Evolutionary conservation across 768 basidiomycete species (phyloP).

Genomic region (Boletus eberwhitei): DNA sequence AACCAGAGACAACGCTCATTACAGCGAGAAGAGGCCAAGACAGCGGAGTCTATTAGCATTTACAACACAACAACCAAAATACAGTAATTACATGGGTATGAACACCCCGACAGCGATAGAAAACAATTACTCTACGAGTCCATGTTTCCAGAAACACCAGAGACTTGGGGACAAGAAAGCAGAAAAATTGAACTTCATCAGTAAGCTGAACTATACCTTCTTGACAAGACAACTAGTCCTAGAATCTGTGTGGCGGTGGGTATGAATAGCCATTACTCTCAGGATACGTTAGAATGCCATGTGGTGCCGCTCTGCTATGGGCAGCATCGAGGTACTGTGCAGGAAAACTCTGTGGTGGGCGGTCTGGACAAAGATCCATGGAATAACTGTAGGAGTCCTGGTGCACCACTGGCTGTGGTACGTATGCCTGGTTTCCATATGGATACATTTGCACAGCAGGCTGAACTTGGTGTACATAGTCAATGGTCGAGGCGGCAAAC

Average conservation of each 20-base stretch:
- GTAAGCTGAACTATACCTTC: constrained; percentile 1
- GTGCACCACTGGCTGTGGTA: constrained; percentile 3
- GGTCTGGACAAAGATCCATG: constrained; percentile 10
- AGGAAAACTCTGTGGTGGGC: constrained; percentile 10
- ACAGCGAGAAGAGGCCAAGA: not conserved
- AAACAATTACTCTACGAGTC: constrained; percentile 9
- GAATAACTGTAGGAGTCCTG: constrained; percentile 13
- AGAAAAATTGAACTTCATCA: constrained; percentile 2
- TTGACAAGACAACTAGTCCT: not conserved
- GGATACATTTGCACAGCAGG: not conserved
- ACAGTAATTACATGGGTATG: constrained; percentile 6
- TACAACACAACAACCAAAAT: constrained; percentile 6
- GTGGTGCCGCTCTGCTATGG: constrained; percentile 8
- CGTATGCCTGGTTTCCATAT: constrained; percentile 4
- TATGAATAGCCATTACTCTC: constrained; percentile 14
- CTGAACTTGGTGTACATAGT: constrained; percentile 1
- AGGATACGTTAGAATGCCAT: constrained; percentile 12
- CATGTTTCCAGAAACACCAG: constrained; percentile 13
- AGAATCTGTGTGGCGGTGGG: constrained; percentile 6
- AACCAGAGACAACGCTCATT: not conserved
- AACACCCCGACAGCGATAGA: not conserved
- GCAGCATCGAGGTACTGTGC: constrained; percentile 6
- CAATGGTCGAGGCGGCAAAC: not conserved
- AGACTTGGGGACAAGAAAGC: constrained; percentile 6
- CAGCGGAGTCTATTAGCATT: constrained; percentile 10